A percentile compares a stretch with the other conserved stretches of the same genome.
phyloP scores from a whole-genome alignment of 2,329 filamentous ascomycete genomes.

The Pseudocercospora eumusae region DNA sequence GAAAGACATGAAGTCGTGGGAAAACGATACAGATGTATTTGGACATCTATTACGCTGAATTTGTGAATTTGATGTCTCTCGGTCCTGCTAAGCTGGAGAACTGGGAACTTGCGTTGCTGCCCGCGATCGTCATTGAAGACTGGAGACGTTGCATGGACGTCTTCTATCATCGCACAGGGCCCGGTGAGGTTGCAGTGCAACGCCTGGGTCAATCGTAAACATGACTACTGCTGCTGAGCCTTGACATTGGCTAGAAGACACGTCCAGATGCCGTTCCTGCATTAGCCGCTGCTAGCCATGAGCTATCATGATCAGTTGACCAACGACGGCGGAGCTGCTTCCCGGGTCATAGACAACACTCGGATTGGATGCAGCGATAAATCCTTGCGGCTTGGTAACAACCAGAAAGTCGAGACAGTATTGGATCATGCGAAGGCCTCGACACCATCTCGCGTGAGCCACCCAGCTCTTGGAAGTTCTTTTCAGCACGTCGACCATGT shows the following conservation, averaged over 20 bases:
- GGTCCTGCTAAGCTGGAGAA: too few relatives aligned
- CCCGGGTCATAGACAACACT: not conserved
- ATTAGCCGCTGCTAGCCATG: constrained; percentile 10
- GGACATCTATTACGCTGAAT: constrained; percentile 10
- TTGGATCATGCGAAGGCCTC: not conserved
- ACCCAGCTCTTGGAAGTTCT: too few relatives aligned
- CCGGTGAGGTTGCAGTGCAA: not conserved
- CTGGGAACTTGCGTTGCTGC: not conserved
- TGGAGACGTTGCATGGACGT: not conserved
- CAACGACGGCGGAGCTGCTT: not conserved
- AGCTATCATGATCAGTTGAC: constrained; percentile 11
- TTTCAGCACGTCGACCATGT: too few relatives aligned
- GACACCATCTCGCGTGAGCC: too few relatives aligned
- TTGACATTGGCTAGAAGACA: not conserved
- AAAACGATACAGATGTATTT: constrained; percentile 2
- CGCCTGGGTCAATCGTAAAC: not conserved
- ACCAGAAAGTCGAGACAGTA: not conserved
- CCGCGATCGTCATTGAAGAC: not conserved
- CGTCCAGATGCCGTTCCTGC: not conserved
- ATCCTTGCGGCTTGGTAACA: constrained; percentile 1
- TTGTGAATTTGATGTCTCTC: not conserved
- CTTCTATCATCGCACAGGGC: not conserved
- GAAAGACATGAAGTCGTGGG: not conserved
- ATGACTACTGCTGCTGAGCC: not conserved
- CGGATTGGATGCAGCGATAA: not conserved